Evolutionary conservation across 148 eudicot species (phyloP).

Genomic region (Rhododendron ferrugineum): DNA sequence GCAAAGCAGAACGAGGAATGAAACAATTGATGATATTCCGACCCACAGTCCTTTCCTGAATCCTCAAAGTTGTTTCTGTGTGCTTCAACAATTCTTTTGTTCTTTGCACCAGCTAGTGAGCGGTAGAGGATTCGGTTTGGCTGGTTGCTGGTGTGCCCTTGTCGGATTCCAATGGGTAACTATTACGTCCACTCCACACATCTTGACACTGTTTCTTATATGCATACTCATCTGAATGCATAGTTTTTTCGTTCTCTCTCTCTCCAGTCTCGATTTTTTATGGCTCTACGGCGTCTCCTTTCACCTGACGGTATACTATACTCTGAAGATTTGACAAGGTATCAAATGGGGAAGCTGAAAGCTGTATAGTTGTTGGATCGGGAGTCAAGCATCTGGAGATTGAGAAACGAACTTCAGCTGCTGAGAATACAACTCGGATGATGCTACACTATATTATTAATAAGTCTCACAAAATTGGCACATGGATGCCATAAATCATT

Average conservation of each 20-base stretch:
- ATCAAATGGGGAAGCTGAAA: slow-evolving; percentile 39
- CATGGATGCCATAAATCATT: neutral
- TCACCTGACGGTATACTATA: slow-evolving; percentile 62
- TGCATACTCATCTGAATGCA: neutral
- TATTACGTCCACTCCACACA: neutral
- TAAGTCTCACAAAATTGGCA: neutral
- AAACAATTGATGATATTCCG: neutral
- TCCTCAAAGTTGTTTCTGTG: neutral
- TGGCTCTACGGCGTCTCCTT: slow-evolving; percentile 56
- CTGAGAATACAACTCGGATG: neutral
- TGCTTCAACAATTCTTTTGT: neutral
- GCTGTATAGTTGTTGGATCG: slow-evolving; percentile 31
- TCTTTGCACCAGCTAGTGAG: slow-evolving; percentile 37
- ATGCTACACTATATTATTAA: neutral
- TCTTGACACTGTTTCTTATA: neutral
- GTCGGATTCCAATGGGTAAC: slow-evolving; percentile 75
- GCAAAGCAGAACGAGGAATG: neutral
- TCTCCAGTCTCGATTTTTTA: slow-evolving; percentile 56
- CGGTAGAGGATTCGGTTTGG: slow-evolving; percentile 51
- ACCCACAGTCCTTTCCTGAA: neutral
- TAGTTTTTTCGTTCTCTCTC: neutral
- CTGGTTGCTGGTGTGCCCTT: slow-evolving; percentile 69
- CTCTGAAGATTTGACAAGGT: slow-evolving; percentile 42
- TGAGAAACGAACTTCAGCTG: neutral
- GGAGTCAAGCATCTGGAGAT: neutral